Conservation (phyloP, 2,329 filamentous ascomycete genomes). For the Aspergillus felis region DNA sequence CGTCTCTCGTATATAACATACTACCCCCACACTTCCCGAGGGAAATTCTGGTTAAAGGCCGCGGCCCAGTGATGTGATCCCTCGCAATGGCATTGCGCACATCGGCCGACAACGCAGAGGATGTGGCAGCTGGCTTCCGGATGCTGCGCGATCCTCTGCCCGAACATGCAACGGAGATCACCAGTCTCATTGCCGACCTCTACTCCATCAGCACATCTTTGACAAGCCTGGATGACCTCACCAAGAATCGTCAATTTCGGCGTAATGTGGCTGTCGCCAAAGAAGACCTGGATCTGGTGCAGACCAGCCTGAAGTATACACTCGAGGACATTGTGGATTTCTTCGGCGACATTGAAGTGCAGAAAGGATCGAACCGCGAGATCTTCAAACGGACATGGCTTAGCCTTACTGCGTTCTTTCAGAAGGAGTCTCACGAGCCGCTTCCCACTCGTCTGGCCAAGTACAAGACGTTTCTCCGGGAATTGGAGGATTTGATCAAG, state of each 20-base stretch:
- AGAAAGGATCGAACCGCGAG: slow-evolving; percentile 22
- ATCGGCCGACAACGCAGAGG: slow-evolving; percentile 49
- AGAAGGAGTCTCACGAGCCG: slow-evolving; percentile 43
- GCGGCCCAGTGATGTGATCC: slow-evolving; percentile 1
- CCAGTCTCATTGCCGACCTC: slow-evolving; percentile 51
- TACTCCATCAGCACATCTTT: slow-evolving; percentile 52
- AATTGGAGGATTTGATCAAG: slow-evolving; percentile 42
- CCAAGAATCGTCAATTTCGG: slow-evolving; percentile 38
- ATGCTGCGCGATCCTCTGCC: slow-evolving; percentile 50
- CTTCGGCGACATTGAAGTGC: slow-evolving; percentile 39
- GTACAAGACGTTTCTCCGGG: slow-evolving; percentile 49
- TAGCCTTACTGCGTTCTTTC: slow-evolving; percentile 45
- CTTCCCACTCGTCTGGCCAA: slow-evolving; percentile 47
- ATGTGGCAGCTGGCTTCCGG: slow-evolving; percentile 50
- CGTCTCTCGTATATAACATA: background rate
- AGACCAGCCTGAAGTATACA: slow-evolving; percentile 49
- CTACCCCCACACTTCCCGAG: background rate
- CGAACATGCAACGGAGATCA: slow-evolving; percentile 50
- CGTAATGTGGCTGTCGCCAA: slow-evolving; percentile 39
- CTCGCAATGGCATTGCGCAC: slow-evolving; percentile 38
- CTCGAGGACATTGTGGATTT: slow-evolving; percentile 48
- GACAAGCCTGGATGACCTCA: slow-evolving; percentile 44
- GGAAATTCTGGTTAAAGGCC: background rate
- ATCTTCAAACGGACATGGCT: slow-evolving; percentile 50
- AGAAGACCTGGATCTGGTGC: slow-evolving; percentile 47